Base-by-base conservation (phyloP, 495 filamentous ascomycete species). In the Thozetella sp. region DNA sequence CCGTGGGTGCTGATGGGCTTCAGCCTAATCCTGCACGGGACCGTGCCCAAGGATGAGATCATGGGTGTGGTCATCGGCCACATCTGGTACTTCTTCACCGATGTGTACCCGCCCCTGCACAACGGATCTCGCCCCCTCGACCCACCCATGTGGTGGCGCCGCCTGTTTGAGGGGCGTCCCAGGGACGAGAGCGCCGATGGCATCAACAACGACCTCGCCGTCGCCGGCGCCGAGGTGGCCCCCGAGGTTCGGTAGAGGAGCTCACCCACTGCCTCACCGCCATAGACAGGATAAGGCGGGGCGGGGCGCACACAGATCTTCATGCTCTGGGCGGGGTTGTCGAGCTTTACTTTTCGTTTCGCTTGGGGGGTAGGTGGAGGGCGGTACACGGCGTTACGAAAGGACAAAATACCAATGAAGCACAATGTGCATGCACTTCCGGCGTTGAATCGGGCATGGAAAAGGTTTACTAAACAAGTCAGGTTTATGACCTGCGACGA, bases 11-110 rank as follows among this genome's bases (percentile, higher is more conserved):
- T 99, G 68, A 93, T 99, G 84, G 90, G 80, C 0, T 95, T 99
- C 73, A 93, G 89, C 57, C 73, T 97, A 52, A 77, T 95, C 15
- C 77, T 98, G 65, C 93, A 97, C 75, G 89, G 90, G 12, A 90
- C 81, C 1, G 78, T 97, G 27, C 95, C 95, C 13, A 96, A 96
- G 81, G 95, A 99, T 73, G 95, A 99, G 79, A 86, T 99, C 58
- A 90, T 93, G 75, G 95, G 95, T 6, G 90, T 97, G 17, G 84
- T 93, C 6, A 91, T 98, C 53, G 95, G 95, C 2, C 95, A 99
- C 75, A 83, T 98, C 26, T 99, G 93, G 90, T 99, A 98, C 71
- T 99, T 96, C 78, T 98, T 98, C 77, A 90, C 87, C 53, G 95
- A 99, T 67, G 93, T 99, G 17, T 99, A 97, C 71, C 95, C 95